phyloP scores from a whole-genome alignment of 805 yeast genomes.

The Yamadazyma ubonensis region DNA sequence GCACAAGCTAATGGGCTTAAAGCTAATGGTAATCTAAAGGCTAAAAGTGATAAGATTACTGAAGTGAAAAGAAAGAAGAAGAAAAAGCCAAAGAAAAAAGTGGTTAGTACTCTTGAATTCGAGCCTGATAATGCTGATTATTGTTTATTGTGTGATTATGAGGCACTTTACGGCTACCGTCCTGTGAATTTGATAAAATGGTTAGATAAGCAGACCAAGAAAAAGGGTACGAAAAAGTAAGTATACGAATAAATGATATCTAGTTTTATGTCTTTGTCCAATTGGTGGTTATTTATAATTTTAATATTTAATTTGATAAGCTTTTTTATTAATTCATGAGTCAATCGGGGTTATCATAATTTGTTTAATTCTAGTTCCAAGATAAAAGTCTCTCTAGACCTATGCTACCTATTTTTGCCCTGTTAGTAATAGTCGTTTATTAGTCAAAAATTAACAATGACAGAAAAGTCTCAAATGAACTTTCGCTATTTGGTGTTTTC shows the following conservation, averaged over 20 bases:
- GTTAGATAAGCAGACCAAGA: slow-evolving; percentile 35
- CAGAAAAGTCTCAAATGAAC: too few relatives aligned
- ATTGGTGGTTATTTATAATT: too few relatives aligned
- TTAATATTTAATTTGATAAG: too few relatives aligned
- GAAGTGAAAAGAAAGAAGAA: slow-evolving; percentile 21
- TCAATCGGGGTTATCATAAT: too few relatives aligned
- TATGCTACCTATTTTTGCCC: too few relatives aligned
- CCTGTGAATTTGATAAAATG: slow-evolving; percentile 52
- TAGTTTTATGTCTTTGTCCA: too few relatives aligned
- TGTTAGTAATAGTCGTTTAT: too few relatives aligned
- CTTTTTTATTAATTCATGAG: too few relatives aligned
- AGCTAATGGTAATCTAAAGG: slow-evolving; percentile 8
- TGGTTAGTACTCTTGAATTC: slow-evolving; percentile 3
- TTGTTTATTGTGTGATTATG: slow-evolving; percentile 55
- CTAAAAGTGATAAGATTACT: slow-evolving; percentile 19
- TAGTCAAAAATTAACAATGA: too few relatives aligned
- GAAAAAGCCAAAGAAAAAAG: slow-evolving; percentile 21
- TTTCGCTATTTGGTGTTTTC: too few relatives aligned
- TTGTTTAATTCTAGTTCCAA: too few relatives aligned
- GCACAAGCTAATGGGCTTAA: slow-evolving; percentile 9
- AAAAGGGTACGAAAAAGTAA: slow-evolving; percentile 25
- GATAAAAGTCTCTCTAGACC: too few relatives aligned
- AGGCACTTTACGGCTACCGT: slow-evolving; percentile 48
- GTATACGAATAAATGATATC: background rate
- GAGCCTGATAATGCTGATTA: slow-evolving; percentile 13